phyloP scores from a whole-genome alignment of 441 rosid genomes.

The Gossypium schwendimanii region DNA sequence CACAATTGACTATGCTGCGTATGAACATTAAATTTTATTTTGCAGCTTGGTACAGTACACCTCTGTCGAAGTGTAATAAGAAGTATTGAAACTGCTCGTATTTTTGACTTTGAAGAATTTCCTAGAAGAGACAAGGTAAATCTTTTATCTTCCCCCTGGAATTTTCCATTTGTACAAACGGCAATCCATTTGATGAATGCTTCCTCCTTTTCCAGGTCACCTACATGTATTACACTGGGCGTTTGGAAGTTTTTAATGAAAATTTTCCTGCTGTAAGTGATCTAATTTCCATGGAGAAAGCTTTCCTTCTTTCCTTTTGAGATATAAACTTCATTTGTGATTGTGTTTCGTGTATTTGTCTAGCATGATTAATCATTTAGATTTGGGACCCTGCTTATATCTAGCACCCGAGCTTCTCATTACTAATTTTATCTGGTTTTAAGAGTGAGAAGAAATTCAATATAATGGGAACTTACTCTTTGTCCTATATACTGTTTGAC shows the following conservation, averaged over 20 bases:
- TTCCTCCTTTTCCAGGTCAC: conserved; percentile 55
- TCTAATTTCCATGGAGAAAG: neutral
- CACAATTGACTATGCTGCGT: neutral
- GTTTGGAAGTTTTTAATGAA: conserved; percentile 95
- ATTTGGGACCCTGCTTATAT: neutral
- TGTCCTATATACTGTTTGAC: conserved; percentile 9
- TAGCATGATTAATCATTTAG: neutral
- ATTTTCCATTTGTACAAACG: neutral
- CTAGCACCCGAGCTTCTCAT: neutral
- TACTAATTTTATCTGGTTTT: neutral
- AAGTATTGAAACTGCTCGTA: conserved; percentile 95
- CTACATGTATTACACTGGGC: conserved; percentile 96
- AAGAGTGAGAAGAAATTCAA: neutral
- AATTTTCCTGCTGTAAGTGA: conserved; percentile 76
- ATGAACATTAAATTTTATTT: conserved; percentile 9
- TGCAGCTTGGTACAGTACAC: conserved; percentile 94
- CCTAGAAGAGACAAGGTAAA: conserved; percentile 85
- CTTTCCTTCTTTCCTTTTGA: neutral
- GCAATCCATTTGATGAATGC: conserved; percentile 12
- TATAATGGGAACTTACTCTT: neutral
- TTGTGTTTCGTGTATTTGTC: neutral
- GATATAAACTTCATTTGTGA: neutral
- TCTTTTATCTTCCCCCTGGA: neutral
- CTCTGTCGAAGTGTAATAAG: conserved; percentile 94
- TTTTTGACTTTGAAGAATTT: conserved; percentile 92